Base-by-base conservation (phyloP, 768 basidiomycete genomes). In the Exidia glandulosa region DNA sequence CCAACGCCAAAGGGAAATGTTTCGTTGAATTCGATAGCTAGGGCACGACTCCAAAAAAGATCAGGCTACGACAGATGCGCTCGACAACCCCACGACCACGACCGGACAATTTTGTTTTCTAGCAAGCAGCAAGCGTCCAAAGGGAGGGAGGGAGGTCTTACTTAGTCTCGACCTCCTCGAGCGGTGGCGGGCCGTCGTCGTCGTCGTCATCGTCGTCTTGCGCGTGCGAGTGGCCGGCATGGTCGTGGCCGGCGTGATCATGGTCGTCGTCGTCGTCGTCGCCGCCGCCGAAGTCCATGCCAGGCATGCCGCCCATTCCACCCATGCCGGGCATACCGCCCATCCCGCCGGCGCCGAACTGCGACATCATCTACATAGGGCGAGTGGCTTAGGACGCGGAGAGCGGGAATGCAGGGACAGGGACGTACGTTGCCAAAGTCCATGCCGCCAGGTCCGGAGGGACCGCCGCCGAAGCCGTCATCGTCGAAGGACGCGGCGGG, bases 221-320 rank as follows among this genome's bases (percentile, higher is more conserved):
- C 27, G 63, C 75, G 30, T 47, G 50, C 9, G 14, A 69, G 3
- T 37, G 65, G 37, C 66, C 65, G 6, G 67, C 63, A n/a, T n/a
- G n/a, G n/a, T n/a, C n/a, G n/a, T n/a, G n/a, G 13, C 59, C 65
- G 29, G 65, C 71, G 1, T 60, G 64, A 10, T 58, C 57, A 33
- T 41, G 59, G 7, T 30, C 37, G 14, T 55, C 61, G 55, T 60
- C 58, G 33, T 64, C 63, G 56, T 69, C 72, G 19, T 61, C 61
- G n/a, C 58, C 63, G 48, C 73, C 74, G 2, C 67, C 72, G 37
- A 62, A 62, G 3, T 66, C 70, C 63, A 66, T 71, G 45, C 73
- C 78, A 6, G 76, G 76, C 76, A 83, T 82, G 1, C 82, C 83
- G 3, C 75, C 77, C 79, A 83, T 81, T 0, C 79, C 77, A 19